phyloP scores from a whole-genome alignment of 306 rosid genomes.

The Gillenia trifoliata region DNA sequence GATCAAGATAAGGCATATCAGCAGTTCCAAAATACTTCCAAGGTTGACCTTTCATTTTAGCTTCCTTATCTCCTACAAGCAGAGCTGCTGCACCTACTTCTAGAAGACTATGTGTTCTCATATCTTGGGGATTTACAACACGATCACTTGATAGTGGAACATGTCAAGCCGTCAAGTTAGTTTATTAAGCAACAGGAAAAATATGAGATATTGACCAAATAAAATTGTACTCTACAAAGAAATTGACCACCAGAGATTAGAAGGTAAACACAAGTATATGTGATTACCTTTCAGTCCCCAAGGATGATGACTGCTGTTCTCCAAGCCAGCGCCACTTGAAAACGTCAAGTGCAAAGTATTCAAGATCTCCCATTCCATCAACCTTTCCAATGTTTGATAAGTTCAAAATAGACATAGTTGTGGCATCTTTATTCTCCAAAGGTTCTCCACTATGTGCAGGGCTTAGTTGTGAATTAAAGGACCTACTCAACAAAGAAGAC shows the following conservation, averaged over 20 bases:
- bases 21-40: conserved; percentile 95
- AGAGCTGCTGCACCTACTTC: conserved; percentile 97
- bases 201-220: conserved; percentile 11
- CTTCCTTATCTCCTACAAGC: conserved; percentile 79
- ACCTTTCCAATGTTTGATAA: conserved; percentile 55
- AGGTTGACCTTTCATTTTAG: conserved; percentile 83
- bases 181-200: conserved; percentile 12
- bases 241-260: conserved; percentile 14
- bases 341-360: conserved; percentile 72
- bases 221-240: neutral
- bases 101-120: conserved; percentile 68
- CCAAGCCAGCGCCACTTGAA: conserved; percentile 97
- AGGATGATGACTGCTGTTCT: conserved; percentile 50
- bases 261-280: conserved; percentile 16
- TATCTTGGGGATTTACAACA: conserved; percentile 53
- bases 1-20: conserved; percentile 96
- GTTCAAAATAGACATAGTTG: conserved; percentile 53
- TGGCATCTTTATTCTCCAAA: conserved; percentile 58
- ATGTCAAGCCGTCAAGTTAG: conserved; percentile 24
- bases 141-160: conserved; percentile 60
- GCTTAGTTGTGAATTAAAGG: conserved; percentile 75
- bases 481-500: conserved; percentile 85
- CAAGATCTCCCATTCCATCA: conserved; percentile 65
- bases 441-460: conserved; percentile 61
- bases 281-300: conserved; percentile 58